Base-by-base conservation (phyloP, 192 early-diverging fungal species). In the Coemansia sp. region DNA sequence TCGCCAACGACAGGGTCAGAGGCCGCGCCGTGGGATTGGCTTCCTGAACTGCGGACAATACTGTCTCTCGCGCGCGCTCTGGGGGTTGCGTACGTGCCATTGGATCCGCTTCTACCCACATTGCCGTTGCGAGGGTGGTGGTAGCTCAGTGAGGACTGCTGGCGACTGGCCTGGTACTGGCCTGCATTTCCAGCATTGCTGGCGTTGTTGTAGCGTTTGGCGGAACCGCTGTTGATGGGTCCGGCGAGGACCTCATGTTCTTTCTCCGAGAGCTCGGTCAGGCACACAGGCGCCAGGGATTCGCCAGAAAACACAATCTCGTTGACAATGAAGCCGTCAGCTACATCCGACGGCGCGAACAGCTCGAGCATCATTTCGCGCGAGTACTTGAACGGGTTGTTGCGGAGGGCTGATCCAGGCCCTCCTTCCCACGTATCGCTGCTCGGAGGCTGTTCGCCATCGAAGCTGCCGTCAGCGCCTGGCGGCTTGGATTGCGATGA, bases 311-410 rank as follows among this genome's bases (percentile, higher is more conserved):
- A 87, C 59, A 88, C 87, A 67, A 86, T 85, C 63, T 88, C 87
- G 60, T 87, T 86, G 36, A 76, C 69, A 43, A 89, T 86, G 71
- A 92, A 90, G 43, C 85, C 85, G 22, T 85, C 70, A 25, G 87
- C 75, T 22, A 87, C 56, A 33, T 82, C 84, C 19, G 77, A 79
- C 4, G 88, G 84, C 34, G 79, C 87, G 74, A 86, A 92, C 41
- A 92, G 73, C 17, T 84, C 85, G 11, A 92, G 75, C 89, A 92
- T 91, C 41, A 83, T 79, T 41, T 91, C 91, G 55, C 88, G 88
- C 14, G 89, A 86, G 74, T 90, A 92, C 79, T 84, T 87, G 66
- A 85, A 88, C 14, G 86, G 76, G 34, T 84, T 84, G 35, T 29
- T 55, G 32, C 36, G 43, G 14, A 41, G 40, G 32, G 55, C 33